Percentiles rank a stretch among this genome's conserved stretches.
phyloP scores from a whole-genome alignment of 345 rosid species.

The Camelina sativa region DNA sequence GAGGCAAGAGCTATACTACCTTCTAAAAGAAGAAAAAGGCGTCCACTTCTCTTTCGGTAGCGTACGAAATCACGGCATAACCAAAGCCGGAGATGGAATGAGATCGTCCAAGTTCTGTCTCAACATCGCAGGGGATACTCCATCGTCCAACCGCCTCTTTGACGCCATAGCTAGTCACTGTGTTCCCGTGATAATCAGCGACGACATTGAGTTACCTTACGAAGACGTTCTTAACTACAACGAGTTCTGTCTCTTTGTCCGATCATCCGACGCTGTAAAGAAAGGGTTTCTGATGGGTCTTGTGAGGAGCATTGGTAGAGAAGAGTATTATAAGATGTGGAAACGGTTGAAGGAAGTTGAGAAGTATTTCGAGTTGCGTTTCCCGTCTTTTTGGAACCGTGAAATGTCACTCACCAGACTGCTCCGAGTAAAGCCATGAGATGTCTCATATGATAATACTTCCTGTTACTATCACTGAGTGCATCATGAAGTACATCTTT shows the following conservation, averaged over 20 bases:
- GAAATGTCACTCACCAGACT: slow-evolving; percentile 31
- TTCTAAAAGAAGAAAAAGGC: slow-evolving; percentile 76
- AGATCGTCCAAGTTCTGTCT: slow-evolving; percentile 87
- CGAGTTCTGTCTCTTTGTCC: slow-evolving; percentile 81
- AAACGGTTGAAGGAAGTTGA: slow-evolving; percentile 63
- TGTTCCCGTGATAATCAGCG: slow-evolving; percentile 89
- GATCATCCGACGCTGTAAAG: slow-evolving; percentile 78
- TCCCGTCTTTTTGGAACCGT: slow-evolving; percentile 47
- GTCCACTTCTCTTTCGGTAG: slow-evolving; percentile 91
- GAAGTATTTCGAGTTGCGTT: slow-evolving; percentile 59
- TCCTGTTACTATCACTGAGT: slow-evolving; percentile 37
- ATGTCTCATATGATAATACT: slow-evolving; percentile 48
- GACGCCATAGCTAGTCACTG: slow-evolving; percentile 97
- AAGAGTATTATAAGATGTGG: slow-evolving; percentile 85
- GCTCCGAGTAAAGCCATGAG: slow-evolving; percentile 46
- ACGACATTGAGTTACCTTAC: slow-evolving; percentile 89
- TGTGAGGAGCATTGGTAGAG: slow-evolving; percentile 65
- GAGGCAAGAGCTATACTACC: slow-evolving; percentile 77
- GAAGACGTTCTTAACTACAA: slow-evolving; percentile 93
- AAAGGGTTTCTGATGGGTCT: slow-evolving; percentile 66
- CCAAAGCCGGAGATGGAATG: slow-evolving; percentile 80
- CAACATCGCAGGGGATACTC: slow-evolving; percentile 97
- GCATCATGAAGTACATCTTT: slow-evolving; percentile 44
- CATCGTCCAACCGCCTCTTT: slow-evolving; percentile 94
- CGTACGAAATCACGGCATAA: slow-evolving; percentile 67